These are phyloP conservation scores for Pythium biforme DNA, from an alignment of 352 stramenopile genomes.

Conservation along the genomic window DNA sequence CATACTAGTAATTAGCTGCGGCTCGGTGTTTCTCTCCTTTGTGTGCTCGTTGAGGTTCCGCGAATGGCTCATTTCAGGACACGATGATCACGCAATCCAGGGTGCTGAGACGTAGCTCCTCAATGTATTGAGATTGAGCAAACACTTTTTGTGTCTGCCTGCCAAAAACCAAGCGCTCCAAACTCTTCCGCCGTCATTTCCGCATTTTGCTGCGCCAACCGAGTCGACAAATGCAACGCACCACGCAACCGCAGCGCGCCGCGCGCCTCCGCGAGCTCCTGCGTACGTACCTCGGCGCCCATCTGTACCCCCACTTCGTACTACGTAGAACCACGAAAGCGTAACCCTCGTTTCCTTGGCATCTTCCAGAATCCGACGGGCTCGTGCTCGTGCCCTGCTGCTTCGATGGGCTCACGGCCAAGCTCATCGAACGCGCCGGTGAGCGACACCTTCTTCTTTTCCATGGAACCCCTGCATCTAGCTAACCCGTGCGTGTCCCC, in stretches of 20 bases:
- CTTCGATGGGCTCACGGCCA: conserved; percentile 90
- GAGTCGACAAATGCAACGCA: conserved; percentile 20
- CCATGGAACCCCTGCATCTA: no score
- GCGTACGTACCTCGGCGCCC: conserved; percentile 26
- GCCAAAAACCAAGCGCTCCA: neutral
- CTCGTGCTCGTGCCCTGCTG: conserved; percentile 88
- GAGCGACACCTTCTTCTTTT: no score
- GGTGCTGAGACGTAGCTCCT: conserved; percentile 6
- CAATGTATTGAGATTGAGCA: conserved; percentile 24
- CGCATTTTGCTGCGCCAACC: neutral
- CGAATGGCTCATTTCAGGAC: conserved; percentile 6
- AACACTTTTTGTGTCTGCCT: conserved; percentile 1
- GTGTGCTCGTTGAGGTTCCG: neutral
- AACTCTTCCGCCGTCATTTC: neutral
- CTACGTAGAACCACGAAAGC: neutral
- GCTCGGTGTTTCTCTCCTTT: no score
- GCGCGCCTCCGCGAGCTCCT: conserved; percentile 50
- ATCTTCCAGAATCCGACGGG: conserved; percentile 37
- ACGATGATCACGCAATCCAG: conserved; percentile 11
- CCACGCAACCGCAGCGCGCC: conserved; percentile 45
- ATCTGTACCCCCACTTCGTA: neutral
- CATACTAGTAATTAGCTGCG: neutral
- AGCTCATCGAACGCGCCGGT: conserved; percentile 79
- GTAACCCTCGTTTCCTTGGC: neutral
- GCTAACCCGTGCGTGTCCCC: no score